phyloP scores from a whole-genome alignment of 1,284 basidiomycete species.

The Phellopilus nigrolimitatus region DNA sequence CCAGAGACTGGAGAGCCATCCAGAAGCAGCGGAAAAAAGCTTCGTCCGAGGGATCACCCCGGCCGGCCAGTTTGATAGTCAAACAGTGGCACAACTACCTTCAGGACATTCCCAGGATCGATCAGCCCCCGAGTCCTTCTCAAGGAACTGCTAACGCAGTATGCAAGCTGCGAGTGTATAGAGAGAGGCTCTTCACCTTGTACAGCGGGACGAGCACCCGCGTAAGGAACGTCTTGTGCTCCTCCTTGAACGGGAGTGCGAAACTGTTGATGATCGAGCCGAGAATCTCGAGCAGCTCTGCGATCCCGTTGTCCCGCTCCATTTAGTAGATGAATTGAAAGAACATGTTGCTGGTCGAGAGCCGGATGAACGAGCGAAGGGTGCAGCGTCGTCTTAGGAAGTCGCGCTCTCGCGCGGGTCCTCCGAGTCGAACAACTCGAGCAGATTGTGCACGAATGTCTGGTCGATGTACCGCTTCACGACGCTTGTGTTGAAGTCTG shows the following conservation, averaged over 20 bases:
- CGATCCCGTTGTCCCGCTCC: slow-evolving; percentile 98
- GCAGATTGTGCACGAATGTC: slow-evolving; percentile 89
- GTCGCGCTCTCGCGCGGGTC: slow-evolving; percentile 98
- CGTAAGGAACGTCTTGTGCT: slow-evolving; percentile 98
- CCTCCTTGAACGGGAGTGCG: slow-evolving; percentile 95
- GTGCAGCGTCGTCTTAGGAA: slow-evolving; percentile 99
- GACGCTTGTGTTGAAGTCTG: slow-evolving; percentile 97
- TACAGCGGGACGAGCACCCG: slow-evolving; percentile 93
- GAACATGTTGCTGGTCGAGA: slow-evolving; percentile 99
- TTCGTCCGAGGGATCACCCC: too few relatives aligned
- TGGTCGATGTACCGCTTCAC: slow-evolving; percentile 99
- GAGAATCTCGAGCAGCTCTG: slow-evolving; percentile 96
- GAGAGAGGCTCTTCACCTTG: slow-evolving; percentile 94
- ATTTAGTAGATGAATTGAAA: slow-evolving; percentile 99
- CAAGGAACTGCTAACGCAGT: slow-evolving; percentile 98
- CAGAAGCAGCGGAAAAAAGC: too few relatives aligned
- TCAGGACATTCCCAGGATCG: slow-evolving; percentile 93
- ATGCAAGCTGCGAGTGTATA: slow-evolving; percentile 99
- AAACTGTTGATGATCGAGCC: slow-evolving; percentile 99
- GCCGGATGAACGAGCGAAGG: slow-evolving; percentile 96
- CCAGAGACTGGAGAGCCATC: too few relatives aligned
- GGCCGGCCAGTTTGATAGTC: too few relatives aligned
- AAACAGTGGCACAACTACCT: slow-evolving; percentile 94
- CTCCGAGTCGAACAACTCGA: slow-evolving; percentile 98
- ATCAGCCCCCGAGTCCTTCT: slow-evolving; percentile 98